phyloP scores from a whole-genome alignment of 345 rosid species.

The Lepidium africanum region DNA sequence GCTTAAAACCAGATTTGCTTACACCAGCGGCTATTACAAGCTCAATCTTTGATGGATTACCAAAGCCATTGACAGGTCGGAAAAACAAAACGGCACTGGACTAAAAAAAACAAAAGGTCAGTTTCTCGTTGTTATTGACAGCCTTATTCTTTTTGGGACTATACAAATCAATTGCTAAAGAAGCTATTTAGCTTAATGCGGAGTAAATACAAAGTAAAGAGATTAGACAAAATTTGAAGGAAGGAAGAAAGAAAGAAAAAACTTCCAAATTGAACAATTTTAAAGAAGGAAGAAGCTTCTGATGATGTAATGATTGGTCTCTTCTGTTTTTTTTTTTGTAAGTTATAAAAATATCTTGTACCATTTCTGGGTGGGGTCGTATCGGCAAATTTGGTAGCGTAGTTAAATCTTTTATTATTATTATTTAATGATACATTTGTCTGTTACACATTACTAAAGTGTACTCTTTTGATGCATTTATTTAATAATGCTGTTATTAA shows the following conservation, averaged over 20 bases:
- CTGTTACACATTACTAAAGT: constrained; percentile 6
- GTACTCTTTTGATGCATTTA: not conserved
- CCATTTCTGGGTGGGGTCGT: constrained; percentile 1
- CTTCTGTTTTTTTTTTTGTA: not conserved
- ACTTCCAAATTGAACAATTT: not conserved
- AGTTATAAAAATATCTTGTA: constrained; percentile 11
- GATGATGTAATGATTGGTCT: constrained; percentile 8
- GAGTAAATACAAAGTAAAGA: constrained; percentile 30
- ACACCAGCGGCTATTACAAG: constrained; percentile 45
- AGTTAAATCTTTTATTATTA: not conserved
- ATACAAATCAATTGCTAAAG: constrained; percentile 25
- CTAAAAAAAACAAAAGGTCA: constrained; percentile 19
- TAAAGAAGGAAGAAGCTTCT: not conserved
- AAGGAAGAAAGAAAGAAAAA: not conserved
- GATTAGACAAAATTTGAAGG: constrained; percentile 6
- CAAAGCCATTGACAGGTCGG: constrained; percentile 44
- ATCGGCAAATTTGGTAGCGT: constrained; percentile 5
- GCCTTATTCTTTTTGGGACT: constrained; percentile 15
- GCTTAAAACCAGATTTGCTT: constrained; percentile 55
- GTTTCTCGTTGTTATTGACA: constrained; percentile 18
- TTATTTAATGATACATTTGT: not conserved
- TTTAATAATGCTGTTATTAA: not conserved
- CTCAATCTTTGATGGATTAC: constrained; percentile 81
- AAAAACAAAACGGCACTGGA: constrained; percentile 79
- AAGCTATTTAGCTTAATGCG: constrained; percentile 14